phyloP scores from a whole-genome alignment of 2,329 filamentous ascomycete genomes.

The Leptographium flavum region DNA sequence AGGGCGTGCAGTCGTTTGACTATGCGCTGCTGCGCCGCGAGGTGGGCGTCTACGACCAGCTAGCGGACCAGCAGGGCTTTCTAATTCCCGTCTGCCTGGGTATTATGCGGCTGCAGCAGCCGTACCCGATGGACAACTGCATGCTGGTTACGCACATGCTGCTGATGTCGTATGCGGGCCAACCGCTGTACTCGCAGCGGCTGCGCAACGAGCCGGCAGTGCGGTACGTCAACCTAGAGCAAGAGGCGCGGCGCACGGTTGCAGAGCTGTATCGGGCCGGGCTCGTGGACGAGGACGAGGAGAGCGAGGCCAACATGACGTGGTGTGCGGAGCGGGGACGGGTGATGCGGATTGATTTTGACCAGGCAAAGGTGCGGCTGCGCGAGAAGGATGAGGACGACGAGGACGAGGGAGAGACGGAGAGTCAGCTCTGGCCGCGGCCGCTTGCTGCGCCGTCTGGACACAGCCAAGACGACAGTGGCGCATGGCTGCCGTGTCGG shows the following conservation, averaged over 20 bases:
- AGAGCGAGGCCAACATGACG: constrained; percentile 4
- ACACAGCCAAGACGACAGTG: neutral
- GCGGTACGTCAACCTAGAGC: neutral
- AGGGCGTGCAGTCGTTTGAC: too few relatives aligned
- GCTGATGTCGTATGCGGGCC: too few relatives aligned
- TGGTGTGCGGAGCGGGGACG: constrained; percentile 5
- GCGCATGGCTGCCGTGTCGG: neutral
- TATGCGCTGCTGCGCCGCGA: too few relatives aligned
- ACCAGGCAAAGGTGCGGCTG: neutral
- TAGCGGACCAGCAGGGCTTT: too few relatives aligned
- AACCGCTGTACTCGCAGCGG: too few relatives aligned
- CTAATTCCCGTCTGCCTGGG: too few relatives aligned
- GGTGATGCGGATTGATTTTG: constrained; percentile 5
- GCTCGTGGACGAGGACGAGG: constrained; percentile 2
- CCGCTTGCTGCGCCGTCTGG: neutral
- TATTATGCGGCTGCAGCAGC: too few relatives aligned
- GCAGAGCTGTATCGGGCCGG: constrained; percentile 1
- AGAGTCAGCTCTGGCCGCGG: neutral
- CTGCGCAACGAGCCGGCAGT: neutral
- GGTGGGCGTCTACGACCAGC: too few relatives aligned
- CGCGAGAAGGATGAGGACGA: neutral
- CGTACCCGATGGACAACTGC: too few relatives aligned
- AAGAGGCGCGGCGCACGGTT: constrained; percentile 4
- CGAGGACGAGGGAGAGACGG: neutral
- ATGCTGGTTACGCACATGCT: too few relatives aligned